A percentile compares a stretch with the other conserved stretches of the same genome.
These are phyloP conservation scores for Venustampulla echinocandica DNA, from an alignment of 495 filamentous ascomycete genomes.

Conservation along the genomic window DNA sequence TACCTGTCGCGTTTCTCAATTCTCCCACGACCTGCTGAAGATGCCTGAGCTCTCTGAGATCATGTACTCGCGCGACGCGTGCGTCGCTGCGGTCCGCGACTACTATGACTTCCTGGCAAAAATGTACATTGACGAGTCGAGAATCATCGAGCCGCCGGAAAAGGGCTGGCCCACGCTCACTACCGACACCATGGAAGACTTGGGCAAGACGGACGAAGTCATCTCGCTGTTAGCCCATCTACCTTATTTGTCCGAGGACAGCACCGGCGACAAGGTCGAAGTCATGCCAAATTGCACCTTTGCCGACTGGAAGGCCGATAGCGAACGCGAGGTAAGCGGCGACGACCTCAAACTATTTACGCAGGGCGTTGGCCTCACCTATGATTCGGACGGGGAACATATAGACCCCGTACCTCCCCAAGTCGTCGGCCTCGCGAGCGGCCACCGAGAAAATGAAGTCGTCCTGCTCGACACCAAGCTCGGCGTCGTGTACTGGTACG, in stretches of 20 bases:
- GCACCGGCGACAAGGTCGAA: not conserved
- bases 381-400: not conserved
- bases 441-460: constrained; percentile 2
- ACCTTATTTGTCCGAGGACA: not conserved
- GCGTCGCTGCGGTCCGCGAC: constrained; percentile 12
- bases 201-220: constrained; percentile 20
- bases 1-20: too few relatives aligned
- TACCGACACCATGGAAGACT: constrained; percentile 2
- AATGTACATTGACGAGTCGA: constrained; percentile 19
- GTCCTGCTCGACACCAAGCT: constrained; percentile 19
- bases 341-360: not conserved
- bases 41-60: constrained; percentile 13
- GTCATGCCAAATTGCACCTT: constrained; percentile 5
- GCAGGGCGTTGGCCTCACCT: not conserved
- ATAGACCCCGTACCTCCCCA: not conserved
- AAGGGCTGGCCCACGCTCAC: constrained; percentile 25
- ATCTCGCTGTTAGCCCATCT: not conserved
- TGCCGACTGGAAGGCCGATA: constrained; percentile 13
- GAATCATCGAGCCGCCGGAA: constrained; percentile 17
- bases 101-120: constrained; percentile 25
- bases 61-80: constrained; percentile 18
- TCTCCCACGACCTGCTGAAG: too few relatives aligned
- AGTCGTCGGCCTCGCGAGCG: not conserved
- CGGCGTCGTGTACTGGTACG: constrained; percentile 19
- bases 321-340: not conserved